These are phyloP conservation scores for Cichorium intybus DNA, from an alignment of 140 eudicot species.

Conservation along the genomic window DNA sequence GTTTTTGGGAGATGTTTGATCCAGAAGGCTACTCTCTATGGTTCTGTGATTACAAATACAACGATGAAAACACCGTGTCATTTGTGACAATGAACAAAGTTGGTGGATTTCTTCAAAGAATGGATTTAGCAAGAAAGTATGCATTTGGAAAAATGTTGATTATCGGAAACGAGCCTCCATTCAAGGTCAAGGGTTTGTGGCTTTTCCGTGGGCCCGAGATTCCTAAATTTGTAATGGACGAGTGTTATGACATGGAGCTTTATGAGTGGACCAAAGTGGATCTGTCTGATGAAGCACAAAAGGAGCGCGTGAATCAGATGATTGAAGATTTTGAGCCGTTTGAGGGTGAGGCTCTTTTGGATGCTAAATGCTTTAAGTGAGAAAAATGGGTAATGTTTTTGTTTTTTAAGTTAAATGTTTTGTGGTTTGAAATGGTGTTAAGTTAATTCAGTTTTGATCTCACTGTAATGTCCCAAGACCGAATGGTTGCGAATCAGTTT, in stretches of 20 bases:
- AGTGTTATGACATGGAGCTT: slow-evolving; percentile 79
- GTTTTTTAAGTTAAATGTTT: not conserved
- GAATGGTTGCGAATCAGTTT: not conserved
- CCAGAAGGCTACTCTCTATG: slow-evolving; percentile 93
- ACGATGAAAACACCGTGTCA: slow-evolving; percentile 78
- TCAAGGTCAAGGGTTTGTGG: slow-evolving; percentile 77
- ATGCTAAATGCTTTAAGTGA: slow-evolving; percentile 89
- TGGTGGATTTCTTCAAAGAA: slow-evolving; percentile 76
- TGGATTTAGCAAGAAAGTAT: slow-evolving; percentile 87
- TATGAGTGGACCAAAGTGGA: slow-evolving; percentile 75
- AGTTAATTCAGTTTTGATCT: not conserved
- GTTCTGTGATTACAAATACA: slow-evolving; percentile 89
- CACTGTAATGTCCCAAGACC: not conserved
- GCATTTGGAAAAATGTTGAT: slow-evolving; percentile 89
- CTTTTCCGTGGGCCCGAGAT: slow-evolving; percentile 70
- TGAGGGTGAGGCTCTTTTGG: slow-evolving; percentile 81
- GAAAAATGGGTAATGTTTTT: not conserved
- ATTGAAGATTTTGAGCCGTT: slow-evolving; percentile 84
- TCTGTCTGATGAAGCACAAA: slow-evolving; percentile 57
- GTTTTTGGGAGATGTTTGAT: slow-evolving; percentile 95
- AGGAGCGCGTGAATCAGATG: slow-evolving; percentile 76
- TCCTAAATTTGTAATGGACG: slow-evolving; percentile 69
- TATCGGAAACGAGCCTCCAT: slow-evolving; percentile 65
- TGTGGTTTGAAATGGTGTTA: not conserved
- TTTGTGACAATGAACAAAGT: slow-evolving; percentile 92